Conservation (phyloP, 2,329 filamentous ascomycete genomes). For the Blumeria hordei region DNA sequence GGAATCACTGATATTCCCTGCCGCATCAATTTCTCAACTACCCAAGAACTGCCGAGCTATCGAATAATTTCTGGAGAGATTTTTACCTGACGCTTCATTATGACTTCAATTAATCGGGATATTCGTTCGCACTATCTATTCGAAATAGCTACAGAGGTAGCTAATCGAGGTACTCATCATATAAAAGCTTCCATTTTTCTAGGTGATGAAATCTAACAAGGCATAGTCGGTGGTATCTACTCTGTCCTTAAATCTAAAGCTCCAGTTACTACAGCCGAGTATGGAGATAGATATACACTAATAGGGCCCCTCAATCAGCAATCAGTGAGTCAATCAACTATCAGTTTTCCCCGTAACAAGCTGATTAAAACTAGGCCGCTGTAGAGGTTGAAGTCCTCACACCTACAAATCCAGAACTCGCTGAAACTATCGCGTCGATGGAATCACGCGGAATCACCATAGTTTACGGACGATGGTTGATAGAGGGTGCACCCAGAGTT, state of each 20-base stretch:
- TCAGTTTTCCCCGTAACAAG: conserved; percentile 1
- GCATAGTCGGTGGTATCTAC: conserved; percentile 83
- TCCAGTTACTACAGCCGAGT: conserved; percentile 89
- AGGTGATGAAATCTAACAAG: neutral
- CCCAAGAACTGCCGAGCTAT: too few species aligned
- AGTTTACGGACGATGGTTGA: conserved; percentile 88
- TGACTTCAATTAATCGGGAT: conserved; percentile 23
- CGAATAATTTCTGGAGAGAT: too few species aligned
- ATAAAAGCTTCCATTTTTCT: conserved; percentile 4
- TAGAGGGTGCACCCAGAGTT: conserved; percentile 84
- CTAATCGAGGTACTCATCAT: conserved; percentile 54
- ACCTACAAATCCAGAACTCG: conserved; percentile 56
- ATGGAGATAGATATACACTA: conserved; percentile 90
- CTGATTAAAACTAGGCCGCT: conserved; percentile 38
- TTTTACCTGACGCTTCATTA: neutral
- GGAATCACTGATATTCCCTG: too few species aligned
- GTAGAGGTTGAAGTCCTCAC: conserved; percentile 91
- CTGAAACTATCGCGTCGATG: conserved; percentile 76
- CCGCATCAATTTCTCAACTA: too few species aligned
- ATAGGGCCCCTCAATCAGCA: conserved; percentile 83
- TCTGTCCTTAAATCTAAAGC: conserved; percentile 98
- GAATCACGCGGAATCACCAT: conserved; percentile 72
- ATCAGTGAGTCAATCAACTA: conserved; percentile 37
- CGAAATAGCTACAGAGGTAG: conserved; percentile 89
- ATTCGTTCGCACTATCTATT: conserved; percentile 93